Percentiles rank a stretch among this genome's conserved stretches.
These are phyloP conservation scores for Cladosporium sp. DNA, from an alignment of 2,329 filamentous ascomycete species.

Conservation along the genomic window DNA sequence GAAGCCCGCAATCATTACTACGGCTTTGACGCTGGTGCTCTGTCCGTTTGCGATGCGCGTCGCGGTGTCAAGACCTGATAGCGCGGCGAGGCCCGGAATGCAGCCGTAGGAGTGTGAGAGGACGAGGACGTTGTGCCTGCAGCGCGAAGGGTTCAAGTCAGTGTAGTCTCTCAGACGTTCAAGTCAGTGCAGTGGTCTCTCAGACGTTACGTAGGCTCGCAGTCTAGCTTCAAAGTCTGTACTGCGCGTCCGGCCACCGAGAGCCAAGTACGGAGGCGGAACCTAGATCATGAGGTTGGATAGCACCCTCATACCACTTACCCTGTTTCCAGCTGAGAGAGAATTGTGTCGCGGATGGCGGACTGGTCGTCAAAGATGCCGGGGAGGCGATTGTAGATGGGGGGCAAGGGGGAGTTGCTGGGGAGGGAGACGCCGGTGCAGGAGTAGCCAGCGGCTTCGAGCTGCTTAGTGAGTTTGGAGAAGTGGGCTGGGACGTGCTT, in stretches of 20 bases:
- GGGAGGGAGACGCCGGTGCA: constrained; percentile 19
- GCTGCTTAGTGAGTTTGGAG: background rate
- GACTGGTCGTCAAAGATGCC: constrained; percentile 3
- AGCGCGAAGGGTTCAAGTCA: no score
- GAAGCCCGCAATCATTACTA: constrained; percentile 22
- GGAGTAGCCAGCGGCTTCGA: constrained; percentile 18
- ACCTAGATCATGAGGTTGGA: no score
- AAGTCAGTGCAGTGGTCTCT: no score
- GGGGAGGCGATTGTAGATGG: constrained; percentile 6
- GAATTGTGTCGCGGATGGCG: background rate
- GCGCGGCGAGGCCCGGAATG: constrained; percentile 29
- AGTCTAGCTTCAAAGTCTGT: no score
- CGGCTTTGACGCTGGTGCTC: background rate
- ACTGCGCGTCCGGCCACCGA: no score
- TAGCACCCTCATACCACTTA: no score
- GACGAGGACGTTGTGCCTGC: constrained; percentile 29
- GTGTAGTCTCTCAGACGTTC: no score
- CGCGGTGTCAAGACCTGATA: constrained; percentile 23
- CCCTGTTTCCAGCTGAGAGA: no score
- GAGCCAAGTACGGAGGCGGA: no score
- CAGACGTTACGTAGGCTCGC: no score
- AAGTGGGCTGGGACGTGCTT: constrained; percentile 24
- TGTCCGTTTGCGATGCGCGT: background rate
- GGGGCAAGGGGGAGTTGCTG: background rate
- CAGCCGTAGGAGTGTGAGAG: constrained; percentile 36